phyloP scores from a whole-genome alignment of 306 rosid genomes.

The Argentina anserina region DNA sequence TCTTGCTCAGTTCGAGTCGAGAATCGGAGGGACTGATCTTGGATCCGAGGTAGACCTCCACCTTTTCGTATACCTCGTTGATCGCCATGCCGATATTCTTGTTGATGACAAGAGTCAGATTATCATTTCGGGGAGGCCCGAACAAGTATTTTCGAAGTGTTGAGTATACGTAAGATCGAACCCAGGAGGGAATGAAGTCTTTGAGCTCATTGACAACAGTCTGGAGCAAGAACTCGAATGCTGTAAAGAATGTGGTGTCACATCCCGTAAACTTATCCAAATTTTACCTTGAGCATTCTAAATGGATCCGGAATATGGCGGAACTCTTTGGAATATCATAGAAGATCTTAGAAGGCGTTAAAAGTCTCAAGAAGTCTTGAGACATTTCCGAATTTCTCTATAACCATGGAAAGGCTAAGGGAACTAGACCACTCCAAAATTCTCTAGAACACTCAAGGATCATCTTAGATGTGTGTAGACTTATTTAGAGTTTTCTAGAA shows the following conservation, averaged over 20 bases:
- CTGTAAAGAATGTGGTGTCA: conserved; percentile 36
- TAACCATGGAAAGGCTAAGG: too few species aligned
- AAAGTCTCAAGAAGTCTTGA: too few species aligned
- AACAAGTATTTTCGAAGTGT: background rate
- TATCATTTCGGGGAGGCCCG: background rate
- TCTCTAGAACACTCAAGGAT: too few species aligned
- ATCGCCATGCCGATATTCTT: conserved; percentile 15
- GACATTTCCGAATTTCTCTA: too few species aligned
- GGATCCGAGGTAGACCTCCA: conserved; percentile 29
- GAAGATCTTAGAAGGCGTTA: too few species aligned
- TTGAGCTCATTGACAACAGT: conserved; percentile 9
- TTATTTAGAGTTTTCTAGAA: too few species aligned
- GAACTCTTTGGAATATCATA: too few species aligned
- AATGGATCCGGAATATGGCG: too few species aligned
- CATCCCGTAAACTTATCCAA: too few species aligned
- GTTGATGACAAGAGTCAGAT: conserved; percentile 30
- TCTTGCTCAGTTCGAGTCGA: conserved; percentile 16
- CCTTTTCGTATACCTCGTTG: conserved; percentile 38
- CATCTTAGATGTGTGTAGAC: too few species aligned
- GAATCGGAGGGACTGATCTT: conserved; percentile 16
- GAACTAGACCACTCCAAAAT: too few species aligned
- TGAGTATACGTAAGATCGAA: background rate
- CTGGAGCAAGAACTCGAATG: background rate
- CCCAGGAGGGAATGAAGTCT: conserved; percentile 24
- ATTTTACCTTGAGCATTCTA: too few species aligned